These are phyloP conservation scores for Cryptosporidium sp. DNA, from an alignment of 169 alveolate species.

Conservation along the genomic window DNA sequence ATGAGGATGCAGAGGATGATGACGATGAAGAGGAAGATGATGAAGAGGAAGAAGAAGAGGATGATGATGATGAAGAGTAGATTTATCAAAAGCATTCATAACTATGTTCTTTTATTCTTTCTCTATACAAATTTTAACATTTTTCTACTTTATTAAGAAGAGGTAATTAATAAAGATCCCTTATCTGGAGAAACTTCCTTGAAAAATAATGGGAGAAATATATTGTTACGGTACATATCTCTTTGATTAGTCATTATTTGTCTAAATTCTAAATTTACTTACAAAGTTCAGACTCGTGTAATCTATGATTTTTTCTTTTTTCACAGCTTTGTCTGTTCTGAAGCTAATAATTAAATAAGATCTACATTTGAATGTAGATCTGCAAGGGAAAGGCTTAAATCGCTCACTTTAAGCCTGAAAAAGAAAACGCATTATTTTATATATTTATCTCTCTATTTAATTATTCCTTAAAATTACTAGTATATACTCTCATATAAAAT, in stretches of 20 bases:
- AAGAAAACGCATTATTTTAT: too few relatives aligned
- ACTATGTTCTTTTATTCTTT: not conserved
- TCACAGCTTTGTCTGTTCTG: not conserved
- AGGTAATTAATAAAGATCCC: not conserved
- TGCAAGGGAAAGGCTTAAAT: too few relatives aligned
- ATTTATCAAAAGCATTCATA: not conserved
- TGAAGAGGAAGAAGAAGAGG: constrained; percentile 60
- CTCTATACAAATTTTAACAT: not conserved
- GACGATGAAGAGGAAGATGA: constrained; percentile 69
- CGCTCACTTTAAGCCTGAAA: not conserved
- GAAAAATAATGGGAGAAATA: not conserved
- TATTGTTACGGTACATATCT: not conserved
- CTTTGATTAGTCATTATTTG: not conserved
- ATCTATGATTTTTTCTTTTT: not conserved
- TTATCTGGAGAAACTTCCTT: not conserved
- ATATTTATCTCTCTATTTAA: too few relatives aligned
- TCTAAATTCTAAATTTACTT: constrained; percentile 2
- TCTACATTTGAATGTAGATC: too few relatives aligned
- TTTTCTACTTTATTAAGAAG: not conserved
- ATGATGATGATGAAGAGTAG: constrained; percentile 66
- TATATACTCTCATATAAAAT: too few relatives aligned
- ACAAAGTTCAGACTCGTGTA: not conserved
- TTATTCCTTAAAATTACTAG: too few relatives aligned
- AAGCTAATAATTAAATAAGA: too few relatives aligned
- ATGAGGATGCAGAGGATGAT: constrained; percentile 66